phyloP scores from a whole-genome alignment of 345 rosid genomes.

The Hevea brasiliensis region DNA sequence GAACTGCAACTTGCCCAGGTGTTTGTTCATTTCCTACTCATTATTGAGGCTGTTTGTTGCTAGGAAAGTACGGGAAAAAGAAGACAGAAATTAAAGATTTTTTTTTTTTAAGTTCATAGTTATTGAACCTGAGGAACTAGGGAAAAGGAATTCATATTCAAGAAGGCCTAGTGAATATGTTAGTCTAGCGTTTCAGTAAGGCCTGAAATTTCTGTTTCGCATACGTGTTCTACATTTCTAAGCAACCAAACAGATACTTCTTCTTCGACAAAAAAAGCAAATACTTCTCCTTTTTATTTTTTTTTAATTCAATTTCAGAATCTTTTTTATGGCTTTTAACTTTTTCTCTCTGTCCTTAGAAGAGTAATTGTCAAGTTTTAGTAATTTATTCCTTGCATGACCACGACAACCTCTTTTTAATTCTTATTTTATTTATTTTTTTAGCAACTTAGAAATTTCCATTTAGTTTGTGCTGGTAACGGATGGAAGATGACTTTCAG shows the following conservation, averaged over 20 bases:
- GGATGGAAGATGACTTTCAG: background rate
- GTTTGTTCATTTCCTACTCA: background rate
- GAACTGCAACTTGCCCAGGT: conserved; percentile 86
- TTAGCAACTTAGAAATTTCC: too few species aligned
- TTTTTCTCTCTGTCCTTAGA: background rate
- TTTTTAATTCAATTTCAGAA: too few species aligned
- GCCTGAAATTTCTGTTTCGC: background rate
- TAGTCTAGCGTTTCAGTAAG: background rate
- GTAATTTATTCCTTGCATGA: background rate
- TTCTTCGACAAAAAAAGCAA: background rate
- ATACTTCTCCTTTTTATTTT: too few species aligned
- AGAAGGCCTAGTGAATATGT: background rate
- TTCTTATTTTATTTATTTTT: background rate
- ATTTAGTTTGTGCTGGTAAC: background rate
- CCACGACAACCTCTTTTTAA: background rate
- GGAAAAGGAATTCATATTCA: background rate
- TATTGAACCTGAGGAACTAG: background rate
- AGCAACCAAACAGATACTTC: background rate
- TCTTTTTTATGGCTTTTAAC: background rate
- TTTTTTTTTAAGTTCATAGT: background rate
- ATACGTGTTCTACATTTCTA: background rate
- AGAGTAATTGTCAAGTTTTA: conserved; percentile 8
- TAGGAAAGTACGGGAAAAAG: conserved; percentile 7
- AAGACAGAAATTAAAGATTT: background rate
- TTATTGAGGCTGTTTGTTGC: conserved; percentile 3